These are phyloP conservation scores for Auriscalpium vulgare DNA, from an alignment of 768 basidiomycete species.

Conservation along the genomic window DNA sequence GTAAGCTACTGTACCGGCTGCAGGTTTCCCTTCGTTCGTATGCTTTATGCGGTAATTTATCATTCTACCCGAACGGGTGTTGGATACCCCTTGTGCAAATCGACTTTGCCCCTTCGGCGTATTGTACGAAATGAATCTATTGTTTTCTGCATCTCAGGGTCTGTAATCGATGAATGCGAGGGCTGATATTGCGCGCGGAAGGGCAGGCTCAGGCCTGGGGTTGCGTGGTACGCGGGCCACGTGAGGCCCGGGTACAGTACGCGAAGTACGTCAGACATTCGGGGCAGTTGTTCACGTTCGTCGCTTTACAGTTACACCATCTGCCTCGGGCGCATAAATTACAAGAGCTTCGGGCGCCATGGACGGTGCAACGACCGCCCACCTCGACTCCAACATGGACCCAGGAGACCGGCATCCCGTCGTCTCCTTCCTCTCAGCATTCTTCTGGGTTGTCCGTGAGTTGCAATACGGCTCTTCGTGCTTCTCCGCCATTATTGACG, in stretches of 20 bases:
- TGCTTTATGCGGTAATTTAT: too few species aligned
- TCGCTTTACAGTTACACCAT: neutral
- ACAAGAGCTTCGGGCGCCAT: neutral
- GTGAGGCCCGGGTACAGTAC: neutral
- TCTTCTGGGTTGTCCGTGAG: constrained; percentile 79
- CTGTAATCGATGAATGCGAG: too few species aligned
- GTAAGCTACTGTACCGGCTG: neutral
- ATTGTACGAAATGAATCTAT: neutral
- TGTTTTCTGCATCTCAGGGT: too few species aligned
- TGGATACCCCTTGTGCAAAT: neutral
- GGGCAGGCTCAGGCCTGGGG: neutral
- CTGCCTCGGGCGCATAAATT: neutral
- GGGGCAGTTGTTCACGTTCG: neutral
- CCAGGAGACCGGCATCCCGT: constrained; percentile 53
- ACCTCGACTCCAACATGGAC: constrained; percentile 7
- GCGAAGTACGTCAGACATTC: neutral
- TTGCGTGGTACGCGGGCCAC: neutral
- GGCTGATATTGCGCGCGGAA: too few species aligned
- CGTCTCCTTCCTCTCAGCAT: constrained; percentile 69
- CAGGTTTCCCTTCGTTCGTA: neutral
- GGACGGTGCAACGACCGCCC: constrained; percentile 1
- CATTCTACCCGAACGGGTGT: neutral
- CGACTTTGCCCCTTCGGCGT: neutral
- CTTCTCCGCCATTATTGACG: constrained; percentile 2
- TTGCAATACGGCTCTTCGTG: constrained; percentile 15